Evolutionary conservation across 768 basidiomycete species (phyloP).

Genomic region (Kwoniella dejecticola): DNA sequence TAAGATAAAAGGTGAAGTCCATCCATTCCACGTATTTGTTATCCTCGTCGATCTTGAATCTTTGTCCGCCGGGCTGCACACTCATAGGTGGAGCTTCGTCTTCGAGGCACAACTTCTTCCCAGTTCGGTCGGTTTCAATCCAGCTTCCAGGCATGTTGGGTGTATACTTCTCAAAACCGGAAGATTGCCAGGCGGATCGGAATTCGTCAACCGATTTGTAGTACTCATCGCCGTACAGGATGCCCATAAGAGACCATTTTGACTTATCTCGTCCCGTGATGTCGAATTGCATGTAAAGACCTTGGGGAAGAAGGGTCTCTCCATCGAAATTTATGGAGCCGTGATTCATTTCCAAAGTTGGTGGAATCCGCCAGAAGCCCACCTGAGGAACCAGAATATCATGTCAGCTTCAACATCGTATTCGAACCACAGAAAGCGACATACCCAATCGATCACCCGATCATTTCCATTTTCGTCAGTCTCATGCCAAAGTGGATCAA

Average conservation of each 20-base stretch:
- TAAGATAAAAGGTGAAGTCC: constrained; percentile 25
- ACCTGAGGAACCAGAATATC: too few relatives aligned
- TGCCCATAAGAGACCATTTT: constrained; percentile 40
- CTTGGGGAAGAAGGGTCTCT: constrained; percentile 38
- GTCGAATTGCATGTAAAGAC: constrained; percentile 42
- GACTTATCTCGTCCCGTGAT: constrained; percentile 45
- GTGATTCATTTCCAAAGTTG: constrained; percentile 19
- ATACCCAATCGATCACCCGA: constrained; percentile 40
- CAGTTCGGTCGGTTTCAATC: constrained; percentile 38
- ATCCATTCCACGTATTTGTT: constrained; percentile 65
- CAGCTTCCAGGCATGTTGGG: constrained; percentile 35
- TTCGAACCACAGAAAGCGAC: not conserved
- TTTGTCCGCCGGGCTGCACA: constrained; percentile 63
- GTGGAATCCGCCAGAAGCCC: constrained; percentile 30
- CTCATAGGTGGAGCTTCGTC: constrained; percentile 58
- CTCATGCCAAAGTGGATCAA: constrained; percentile 52
- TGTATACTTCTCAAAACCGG: constrained; percentile 27
- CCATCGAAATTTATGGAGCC: constrained; percentile 28
- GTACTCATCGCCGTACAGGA: constrained; percentile 39
- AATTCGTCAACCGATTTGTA: constrained; percentile 43
- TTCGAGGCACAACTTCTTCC: constrained; percentile 29
- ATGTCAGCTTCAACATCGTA: too few relatives aligned
- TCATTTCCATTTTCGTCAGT: constrained; percentile 26
- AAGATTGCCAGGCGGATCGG: constrained; percentile 39
- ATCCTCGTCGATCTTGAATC: constrained; percentile 63